Evolutionary conservation across 352 stramenopile species (phyloP).

Genomic region (Globisporangium nodosum): DNA sequence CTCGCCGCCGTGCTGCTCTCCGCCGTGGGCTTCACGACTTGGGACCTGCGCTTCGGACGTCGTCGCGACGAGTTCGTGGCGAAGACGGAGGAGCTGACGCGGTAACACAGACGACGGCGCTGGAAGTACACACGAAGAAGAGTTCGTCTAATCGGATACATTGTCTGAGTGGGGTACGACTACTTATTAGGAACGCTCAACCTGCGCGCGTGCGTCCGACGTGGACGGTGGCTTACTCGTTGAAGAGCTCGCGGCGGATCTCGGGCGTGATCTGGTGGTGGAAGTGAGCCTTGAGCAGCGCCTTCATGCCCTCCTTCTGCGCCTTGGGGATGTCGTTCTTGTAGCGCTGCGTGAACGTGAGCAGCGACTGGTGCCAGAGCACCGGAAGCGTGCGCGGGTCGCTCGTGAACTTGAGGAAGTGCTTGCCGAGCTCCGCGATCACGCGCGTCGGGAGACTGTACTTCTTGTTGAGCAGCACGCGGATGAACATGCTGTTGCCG

Average conservation of each 20-base stretch:
- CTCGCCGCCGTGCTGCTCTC: slow-evolving; percentile 34
- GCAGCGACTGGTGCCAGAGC: slow-evolving; percentile 98
- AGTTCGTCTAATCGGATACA: not conserved
- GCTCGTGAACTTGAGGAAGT: slow-evolving; percentile 94
- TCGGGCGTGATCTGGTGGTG: slow-evolving; percentile 98
- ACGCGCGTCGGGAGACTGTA: slow-evolving; percentile 98
- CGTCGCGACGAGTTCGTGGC: slow-evolving; percentile 30
- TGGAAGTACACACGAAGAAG: not conserved
- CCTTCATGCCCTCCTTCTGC: slow-evolving; percentile 93
- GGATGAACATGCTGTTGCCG: slow-evolving; percentile 98
- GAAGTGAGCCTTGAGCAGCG: slow-evolving; percentile 87
- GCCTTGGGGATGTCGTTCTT: slow-evolving; percentile 96
- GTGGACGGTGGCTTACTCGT: slow-evolving; percentile 30
- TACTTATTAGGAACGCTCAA: not conserved
- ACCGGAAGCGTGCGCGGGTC: slow-evolving; percentile 91
- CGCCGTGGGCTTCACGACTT: slow-evolving; percentile 45
- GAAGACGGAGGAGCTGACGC: not conserved
- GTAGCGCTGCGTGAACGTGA: slow-evolving; percentile 98
- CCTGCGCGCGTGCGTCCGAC: not conserved
- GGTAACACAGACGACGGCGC: not conserved
- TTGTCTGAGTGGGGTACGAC: not conserved
- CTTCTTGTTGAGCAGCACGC: slow-evolving; percentile 99
- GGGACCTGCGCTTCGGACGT: slow-evolving; percentile 42
- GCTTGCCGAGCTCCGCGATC: slow-evolving; percentile 93
- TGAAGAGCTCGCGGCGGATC: slow-evolving; percentile 96